Evolutionary conservation across 805 yeast species (phyloP), one percentile per base, ranked within the genome.

Genomic region (Teunomyces pallodes): DNA sequence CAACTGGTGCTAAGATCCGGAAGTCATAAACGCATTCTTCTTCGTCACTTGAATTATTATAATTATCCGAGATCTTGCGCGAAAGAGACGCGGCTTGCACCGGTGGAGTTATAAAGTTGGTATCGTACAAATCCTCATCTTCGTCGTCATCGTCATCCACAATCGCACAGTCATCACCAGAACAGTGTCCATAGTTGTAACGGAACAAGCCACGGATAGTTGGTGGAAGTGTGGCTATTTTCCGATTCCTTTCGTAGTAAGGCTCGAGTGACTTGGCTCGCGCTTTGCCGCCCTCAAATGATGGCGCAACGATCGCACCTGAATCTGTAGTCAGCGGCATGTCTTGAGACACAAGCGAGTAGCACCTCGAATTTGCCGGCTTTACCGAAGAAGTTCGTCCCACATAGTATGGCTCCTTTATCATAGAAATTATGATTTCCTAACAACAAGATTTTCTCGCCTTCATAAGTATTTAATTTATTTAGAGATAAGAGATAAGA

Each of bases 251-350:
- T 10, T 28, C 47, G 36, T 52, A 57, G 41, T 57, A 57, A 3
- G 61, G 61, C 16, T 57, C 61, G n/a, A 56, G 38, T 7, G 58
- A 53, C 26, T 39, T 48, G 13, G 49, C 32, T 14, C 46, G 36
- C 30, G 5, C n/a, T 17, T 29, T 31, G 35, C 5, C 8, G 41
- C 47, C 9, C 36, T 35, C 20, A 38, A 12, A 14, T 6, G 47
- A 45, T 13, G 50, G 43, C 33, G 17, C 30, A 13, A 44, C 5
- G 16, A 47, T 12, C 5, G 42, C 16, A 9, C 16, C 14, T 20
- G 41, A 20, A 2, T 4, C 5, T 2, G 44, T 9, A 2, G 35
- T 41, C 8, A 20, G 29, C 13, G 48, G 46, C 17, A 42, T 43
- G 29, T 48, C 50, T 33, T 46, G 36, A 20, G 46, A 13, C 4